A percentile compares a stretch with the other conserved stretches of the same genome.
Conservation (phyloP, 2,329 filamentous ascomycete genomes). For the Pyrenophora seminiperda region DNA sequence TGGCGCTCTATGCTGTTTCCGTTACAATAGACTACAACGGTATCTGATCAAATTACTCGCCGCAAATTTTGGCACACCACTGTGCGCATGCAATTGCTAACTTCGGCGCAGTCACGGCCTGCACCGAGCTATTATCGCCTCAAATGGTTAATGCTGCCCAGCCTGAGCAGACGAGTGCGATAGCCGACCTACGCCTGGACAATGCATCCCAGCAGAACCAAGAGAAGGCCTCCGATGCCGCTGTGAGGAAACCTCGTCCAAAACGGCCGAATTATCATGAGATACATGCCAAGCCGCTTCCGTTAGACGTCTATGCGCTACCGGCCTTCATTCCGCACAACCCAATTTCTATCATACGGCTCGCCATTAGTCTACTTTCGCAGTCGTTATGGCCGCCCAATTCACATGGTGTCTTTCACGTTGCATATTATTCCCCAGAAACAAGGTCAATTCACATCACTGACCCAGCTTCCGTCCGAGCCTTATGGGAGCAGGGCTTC, state of each 20-base stretch:
- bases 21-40: constrained; percentile 48
- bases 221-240: constrained; percentile 24
- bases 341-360: constrained; percentile 82
- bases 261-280: constrained; percentile 65
- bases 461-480: constrained; percentile 74
- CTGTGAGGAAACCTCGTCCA: constrained; percentile 35
- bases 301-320: constrained; percentile 80
- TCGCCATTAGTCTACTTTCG: constrained; percentile 76
- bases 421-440: constrained; percentile 78
- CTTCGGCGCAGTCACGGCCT: constrained; percentile 15
- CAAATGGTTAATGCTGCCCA: constrained; percentile 22
- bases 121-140: constrained; percentile 10
- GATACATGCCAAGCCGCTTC: constrained; percentile 81
- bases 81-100: constrained; percentile 11
- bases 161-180: constrained; percentile 13
- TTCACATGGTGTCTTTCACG: constrained; percentile 68
- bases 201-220: constrained; percentile 11
- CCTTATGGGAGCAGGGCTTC: constrained; percentile 95
- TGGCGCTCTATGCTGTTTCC: constrained; percentile 40
- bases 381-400: constrained; percentile 70
- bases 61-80: constrained; percentile 4
- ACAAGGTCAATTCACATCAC: constrained; percentile 85
- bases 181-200: constrained; percentile 12
- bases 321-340: constrained; percentile 91
- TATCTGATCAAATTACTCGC: constrained; percentile 38